Conservation (phyloP, 1,284 basidiomycete species). For the Ustanciosporium gigantosporum region DNA sequence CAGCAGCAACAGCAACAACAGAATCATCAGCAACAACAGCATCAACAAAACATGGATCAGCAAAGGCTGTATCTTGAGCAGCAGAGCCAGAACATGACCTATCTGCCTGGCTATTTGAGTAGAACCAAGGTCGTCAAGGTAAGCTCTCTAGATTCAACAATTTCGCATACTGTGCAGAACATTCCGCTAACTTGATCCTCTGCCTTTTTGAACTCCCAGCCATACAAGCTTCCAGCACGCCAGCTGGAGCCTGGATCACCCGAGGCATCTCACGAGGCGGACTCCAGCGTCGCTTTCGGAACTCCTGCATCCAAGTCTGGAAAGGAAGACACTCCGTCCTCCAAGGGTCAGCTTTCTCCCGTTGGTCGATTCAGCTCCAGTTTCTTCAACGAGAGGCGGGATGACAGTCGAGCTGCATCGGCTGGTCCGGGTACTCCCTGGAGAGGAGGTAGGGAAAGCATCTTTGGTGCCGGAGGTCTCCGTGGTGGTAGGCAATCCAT, state of each 20-base stretch:
- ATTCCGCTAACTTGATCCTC: neutral
- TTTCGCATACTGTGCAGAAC: too few relatives aligned
- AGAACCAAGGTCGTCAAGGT: slow-evolving; percentile 31
- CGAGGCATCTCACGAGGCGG: slow-evolving; percentile 28
- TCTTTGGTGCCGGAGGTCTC: slow-evolving; percentile 49
- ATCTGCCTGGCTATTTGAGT: slow-evolving; percentile 42
- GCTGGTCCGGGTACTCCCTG: slow-evolving; percentile 25
- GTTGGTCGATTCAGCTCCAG: slow-evolving; percentile 44
- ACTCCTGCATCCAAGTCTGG: slow-evolving; percentile 40
- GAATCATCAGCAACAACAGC: slow-evolving; percentile 2
- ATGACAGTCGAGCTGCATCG: slow-evolving; percentile 18
- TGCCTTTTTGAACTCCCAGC: too few relatives aligned
- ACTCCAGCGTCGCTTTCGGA: slow-evolving; percentile 33
- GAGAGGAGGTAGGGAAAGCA: slow-evolving; percentile 41
- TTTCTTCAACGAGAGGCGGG: slow-evolving; percentile 45
- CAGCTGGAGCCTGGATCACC: slow-evolving; percentile 32
- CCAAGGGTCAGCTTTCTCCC: slow-evolving; percentile 30
- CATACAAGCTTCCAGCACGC: slow-evolving; percentile 37
- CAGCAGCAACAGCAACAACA: slow-evolving; percentile 19
- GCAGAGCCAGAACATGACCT: slow-evolving; percentile 40
- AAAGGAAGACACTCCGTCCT: slow-evolving; percentile 33
- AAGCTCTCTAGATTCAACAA: neutral
- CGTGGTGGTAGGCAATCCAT: slow-evolving; percentile 38
- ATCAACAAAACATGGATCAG: slow-evolving; percentile 30
- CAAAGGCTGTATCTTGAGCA: slow-evolving; percentile 24